A percentile compares a stretch with the other conserved stretches of the same genome.
Evolutionary conservation across 257 asterid species (phyloP).

Genomic region (Hygrophila difformis): DNA sequence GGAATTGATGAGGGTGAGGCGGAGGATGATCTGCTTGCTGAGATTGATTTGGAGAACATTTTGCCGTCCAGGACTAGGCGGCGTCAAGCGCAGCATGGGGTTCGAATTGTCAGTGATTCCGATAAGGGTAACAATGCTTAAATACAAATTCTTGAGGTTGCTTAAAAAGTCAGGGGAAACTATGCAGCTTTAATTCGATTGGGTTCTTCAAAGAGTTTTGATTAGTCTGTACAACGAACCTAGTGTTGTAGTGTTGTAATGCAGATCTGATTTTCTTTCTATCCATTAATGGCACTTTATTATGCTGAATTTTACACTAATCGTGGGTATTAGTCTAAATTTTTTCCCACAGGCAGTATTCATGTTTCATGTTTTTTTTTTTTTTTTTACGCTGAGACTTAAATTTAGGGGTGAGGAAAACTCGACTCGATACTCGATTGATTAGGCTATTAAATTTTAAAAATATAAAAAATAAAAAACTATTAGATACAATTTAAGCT

Average conservation of each 20-base stretch:
- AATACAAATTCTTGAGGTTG: conserved; percentile 14
- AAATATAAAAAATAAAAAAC: too few species aligned
- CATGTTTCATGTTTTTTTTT: not conserved
- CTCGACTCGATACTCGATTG: conserved; percentile 2
- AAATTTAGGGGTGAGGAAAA: too few species aligned
- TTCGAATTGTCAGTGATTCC: conserved; percentile 19
- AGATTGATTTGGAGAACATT: conserved; percentile 50
- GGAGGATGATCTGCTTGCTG: conserved; percentile 46
- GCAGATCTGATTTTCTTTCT: conserved; percentile 11
- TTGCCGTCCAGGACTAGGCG: conserved; percentile 51
- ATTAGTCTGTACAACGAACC: conserved; percentile 24
- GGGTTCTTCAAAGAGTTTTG: conserved; percentile 11
- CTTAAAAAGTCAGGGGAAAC: conserved; percentile 13
- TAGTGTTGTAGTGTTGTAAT: conserved; percentile 15
- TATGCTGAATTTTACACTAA: conserved; percentile 1
- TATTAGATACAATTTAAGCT: too few species aligned
- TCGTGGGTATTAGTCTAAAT: not conserved
- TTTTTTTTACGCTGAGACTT: too few species aligned
- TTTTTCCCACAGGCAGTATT: conserved; percentile 1
- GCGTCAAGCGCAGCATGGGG: conserved; percentile 21
- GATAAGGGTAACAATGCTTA: conserved; percentile 29
- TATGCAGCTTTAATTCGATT: conserved; percentile 21
- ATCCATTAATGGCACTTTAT: conserved; percentile 11
- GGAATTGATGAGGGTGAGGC: conserved; percentile 33
- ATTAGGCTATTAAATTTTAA: too few species aligned